phyloP scores from a whole-genome alignment of 176 grass and related monocot species.

The Oryza australiensis region DNA sequence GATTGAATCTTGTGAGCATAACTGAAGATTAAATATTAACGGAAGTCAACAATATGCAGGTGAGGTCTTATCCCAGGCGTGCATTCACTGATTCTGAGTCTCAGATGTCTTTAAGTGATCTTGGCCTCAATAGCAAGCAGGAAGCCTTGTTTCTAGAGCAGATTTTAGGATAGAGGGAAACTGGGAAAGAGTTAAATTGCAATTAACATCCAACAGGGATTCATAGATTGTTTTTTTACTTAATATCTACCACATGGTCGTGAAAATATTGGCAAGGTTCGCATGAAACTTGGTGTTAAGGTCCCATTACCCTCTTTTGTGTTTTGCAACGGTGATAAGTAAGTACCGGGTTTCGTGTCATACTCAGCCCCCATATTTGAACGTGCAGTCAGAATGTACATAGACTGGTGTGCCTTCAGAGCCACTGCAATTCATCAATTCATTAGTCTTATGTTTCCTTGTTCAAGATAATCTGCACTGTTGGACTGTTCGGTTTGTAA shows the following conservation, averaged over 20 bases:
- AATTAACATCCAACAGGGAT: background rate
- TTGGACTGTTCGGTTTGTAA: background rate
- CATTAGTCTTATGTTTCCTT: background rate
- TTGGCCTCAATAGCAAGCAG: constrained; percentile 83
- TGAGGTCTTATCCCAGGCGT: constrained; percentile 83
- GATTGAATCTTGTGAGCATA: background rate
- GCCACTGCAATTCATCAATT: background rate
- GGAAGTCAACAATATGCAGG: constrained; percentile 40
- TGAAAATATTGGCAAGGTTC: background rate
- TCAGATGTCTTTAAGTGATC: constrained; percentile 65
- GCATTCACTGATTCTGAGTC: constrained; percentile 64
- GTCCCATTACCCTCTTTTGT: constrained; percentile 3
- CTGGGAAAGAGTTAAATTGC: background rate
- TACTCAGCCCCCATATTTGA: background rate
- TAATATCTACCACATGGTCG: background rate
- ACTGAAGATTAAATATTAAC: background rate
- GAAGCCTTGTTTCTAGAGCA: constrained; percentile 94
- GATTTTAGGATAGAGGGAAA: constrained; percentile 43
- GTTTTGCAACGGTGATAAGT: background rate
- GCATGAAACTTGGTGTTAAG: background rate
- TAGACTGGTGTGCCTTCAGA: background rate
- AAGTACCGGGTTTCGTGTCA: background rate
- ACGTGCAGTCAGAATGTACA: constrained; percentile 27
- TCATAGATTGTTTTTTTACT: background rate
- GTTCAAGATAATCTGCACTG: background rate